These are phyloP conservation scores for Kurtzmaniella quercitrusa DNA, from an alignment of 1,139 yeast genomes.

Conservation along the genomic window DNA sequence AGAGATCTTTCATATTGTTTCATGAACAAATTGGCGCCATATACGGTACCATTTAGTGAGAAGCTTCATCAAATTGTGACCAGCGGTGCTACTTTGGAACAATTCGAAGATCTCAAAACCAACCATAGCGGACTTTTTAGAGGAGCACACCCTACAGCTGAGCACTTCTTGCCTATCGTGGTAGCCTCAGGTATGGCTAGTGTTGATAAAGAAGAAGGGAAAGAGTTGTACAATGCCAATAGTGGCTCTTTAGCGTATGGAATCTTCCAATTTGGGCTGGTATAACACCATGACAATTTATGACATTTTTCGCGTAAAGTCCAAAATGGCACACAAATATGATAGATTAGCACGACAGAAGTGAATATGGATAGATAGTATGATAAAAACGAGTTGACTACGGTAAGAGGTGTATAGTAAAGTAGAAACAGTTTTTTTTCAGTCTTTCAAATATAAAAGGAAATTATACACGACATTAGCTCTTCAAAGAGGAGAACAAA, in stretches of 20 bases:
- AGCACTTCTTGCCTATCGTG: slow-evolving; percentile 67
- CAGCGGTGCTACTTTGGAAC: slow-evolving; percentile 15
- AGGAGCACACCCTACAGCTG: slow-evolving; percentile 68
- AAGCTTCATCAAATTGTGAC: slow-evolving; percentile 30
- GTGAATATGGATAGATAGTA: too few relatives aligned
- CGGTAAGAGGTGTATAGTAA: too few relatives aligned
- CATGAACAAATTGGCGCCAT: slow-evolving; percentile 34
- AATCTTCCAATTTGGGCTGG: slow-evolving; percentile 44
- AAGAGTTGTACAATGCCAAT: slow-evolving; percentile 44
- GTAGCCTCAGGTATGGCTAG: slow-evolving; percentile 61
- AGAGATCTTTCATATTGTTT: slow-evolving; percentile 40
- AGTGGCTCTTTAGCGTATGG: slow-evolving; percentile 63
- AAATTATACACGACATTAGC: too few relatives aligned
- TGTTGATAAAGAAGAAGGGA: slow-evolving; percentile 30
- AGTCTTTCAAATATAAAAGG: too few relatives aligned
- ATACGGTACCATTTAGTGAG: slow-evolving; percentile 46
- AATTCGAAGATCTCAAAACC: slow-evolving; percentile 25
- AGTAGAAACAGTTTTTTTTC: too few relatives aligned
- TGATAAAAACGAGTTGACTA: too few relatives aligned
- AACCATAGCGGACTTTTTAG: slow-evolving; percentile 31
- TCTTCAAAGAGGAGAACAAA: too few relatives aligned
- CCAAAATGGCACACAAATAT: too few relatives aligned
- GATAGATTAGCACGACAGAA: too few relatives aligned
- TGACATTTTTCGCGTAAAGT: too few relatives aligned
- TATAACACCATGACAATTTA: slow-evolving; percentile 2